phyloP scores from a whole-genome alignment of 768 basidiomycete genomes.

The Psilocybe cyanescens region DNA sequence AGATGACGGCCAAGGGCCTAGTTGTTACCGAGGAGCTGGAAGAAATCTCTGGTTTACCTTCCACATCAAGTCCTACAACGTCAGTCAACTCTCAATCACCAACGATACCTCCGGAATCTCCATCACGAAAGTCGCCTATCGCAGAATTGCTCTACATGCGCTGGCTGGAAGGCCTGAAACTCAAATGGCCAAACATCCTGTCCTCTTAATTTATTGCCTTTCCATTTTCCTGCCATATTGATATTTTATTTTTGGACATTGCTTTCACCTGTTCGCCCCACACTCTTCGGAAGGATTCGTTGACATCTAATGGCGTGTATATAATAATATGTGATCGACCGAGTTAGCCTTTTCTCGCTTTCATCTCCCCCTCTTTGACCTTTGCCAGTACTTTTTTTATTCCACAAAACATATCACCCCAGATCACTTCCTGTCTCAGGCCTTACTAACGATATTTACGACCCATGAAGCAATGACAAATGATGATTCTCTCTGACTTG shows the following conservation, averaged over 20 bases:
- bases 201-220: slow-evolving; percentile 28
- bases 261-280: neutral
- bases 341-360: neutral
- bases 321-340: neutral
- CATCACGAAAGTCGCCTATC: slow-evolving; percentile 80
- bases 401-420: neutral
- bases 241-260: neutral
- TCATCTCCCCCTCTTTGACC: neutral
- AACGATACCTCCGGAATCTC: slow-evolving; percentile 38
- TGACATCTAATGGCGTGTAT: slow-evolving; percentile 2
- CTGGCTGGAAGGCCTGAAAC: slow-evolving; percentile 90
- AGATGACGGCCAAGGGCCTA: slow-evolving; percentile 84
- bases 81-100: slow-evolving; percentile 23
- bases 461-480: neutral
- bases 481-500: neutral
- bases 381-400: neutral
- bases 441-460: slow-evolving; percentile 6
- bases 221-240: neutral
- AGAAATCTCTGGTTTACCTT: slow-evolving; percentile 58
- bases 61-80: slow-evolving; percentile 37
- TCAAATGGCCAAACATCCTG: slow-evolving; percentile 85
- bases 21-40: slow-evolving; percentile 85
- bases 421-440: neutral
- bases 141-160: slow-evolving; percentile 96
- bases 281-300: neutral